These are phyloP conservation scores for Fusarium equiseti DNA, from an alignment of 2,329 filamentous ascomycete genomes.

Conservation along the genomic window DNA sequence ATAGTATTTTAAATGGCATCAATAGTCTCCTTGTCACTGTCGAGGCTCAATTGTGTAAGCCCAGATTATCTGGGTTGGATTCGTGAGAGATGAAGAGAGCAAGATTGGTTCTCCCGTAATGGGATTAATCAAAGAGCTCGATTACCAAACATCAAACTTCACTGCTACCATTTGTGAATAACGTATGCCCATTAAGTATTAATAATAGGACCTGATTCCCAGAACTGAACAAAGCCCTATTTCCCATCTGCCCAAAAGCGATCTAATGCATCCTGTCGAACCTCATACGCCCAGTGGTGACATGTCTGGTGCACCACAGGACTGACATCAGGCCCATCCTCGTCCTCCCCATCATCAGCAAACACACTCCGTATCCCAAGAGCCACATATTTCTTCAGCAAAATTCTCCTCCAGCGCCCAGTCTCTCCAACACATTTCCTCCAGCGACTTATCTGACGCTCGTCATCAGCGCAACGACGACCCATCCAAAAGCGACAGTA, in stretches of 20 bases:
- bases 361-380: conserved; percentile 25
- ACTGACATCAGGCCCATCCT: conserved; percentile 11
- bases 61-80: no score
- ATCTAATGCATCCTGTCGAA: conserved; percentile 15
- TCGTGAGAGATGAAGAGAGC: no score
- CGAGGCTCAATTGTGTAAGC: no score
- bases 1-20: no score
- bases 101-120: no score
- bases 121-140: no score
- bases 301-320: conserved; percentile 29
- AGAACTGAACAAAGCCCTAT: neutral
- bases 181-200: no score
- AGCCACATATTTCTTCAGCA: conserved; percentile 19
- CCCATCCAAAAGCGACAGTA: conserved; percentile 29
- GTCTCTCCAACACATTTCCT: conserved; percentile 27
- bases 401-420: conserved; percentile 18
- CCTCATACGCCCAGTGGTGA: conserved; percentile 27
- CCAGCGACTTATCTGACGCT: conserved; percentile 30
- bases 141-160: no score
- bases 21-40: no score
- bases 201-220: no score
- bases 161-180: no score
- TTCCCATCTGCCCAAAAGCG: conserved; percentile 11
- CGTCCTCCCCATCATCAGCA: conserved; percentile 6
- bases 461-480: conserved; percentile 12